These are phyloP conservation scores for Ochetophila trinervis DNA, from an alignment of 306 rosid species.

Conservation along the genomic window DNA sequence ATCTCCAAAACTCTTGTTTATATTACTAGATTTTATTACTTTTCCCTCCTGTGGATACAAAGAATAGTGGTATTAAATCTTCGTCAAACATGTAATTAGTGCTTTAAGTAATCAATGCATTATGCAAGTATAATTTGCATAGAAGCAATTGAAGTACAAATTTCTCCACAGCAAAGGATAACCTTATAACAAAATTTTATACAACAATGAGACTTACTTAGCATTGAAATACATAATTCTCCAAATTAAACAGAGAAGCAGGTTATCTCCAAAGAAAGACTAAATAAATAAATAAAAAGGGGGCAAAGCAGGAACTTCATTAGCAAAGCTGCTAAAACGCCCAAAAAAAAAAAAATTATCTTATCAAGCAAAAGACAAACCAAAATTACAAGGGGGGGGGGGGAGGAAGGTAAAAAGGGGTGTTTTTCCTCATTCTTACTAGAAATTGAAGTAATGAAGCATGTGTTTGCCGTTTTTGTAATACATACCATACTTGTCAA, in stretches of 20 bases:
- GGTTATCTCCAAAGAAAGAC: no score
- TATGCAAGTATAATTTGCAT: neutral
- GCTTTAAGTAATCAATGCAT: neutral
- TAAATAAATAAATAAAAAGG: no score
- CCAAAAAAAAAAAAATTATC: no score
- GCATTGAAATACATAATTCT: neutral
- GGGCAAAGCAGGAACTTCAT: no score
- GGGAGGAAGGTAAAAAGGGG: neutral
- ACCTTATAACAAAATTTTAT: neutral
- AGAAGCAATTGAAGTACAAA: neutral
- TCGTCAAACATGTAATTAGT: neutral
- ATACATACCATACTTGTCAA: neutral
- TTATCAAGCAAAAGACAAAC: no score
- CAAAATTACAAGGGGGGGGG: no score
- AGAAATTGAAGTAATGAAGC: neutral
- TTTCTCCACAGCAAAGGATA: neutral
- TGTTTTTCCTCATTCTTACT: neutral
- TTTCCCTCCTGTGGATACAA: slow-evolving; percentile 24
- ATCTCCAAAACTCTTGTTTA: slow-evolving; percentile 31
- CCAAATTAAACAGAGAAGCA: no score
- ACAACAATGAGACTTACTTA: neutral
- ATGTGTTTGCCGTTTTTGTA: no score
- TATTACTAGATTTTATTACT: neutral
- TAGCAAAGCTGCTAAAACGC: slow-evolving; percentile 2
- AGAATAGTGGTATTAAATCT: no score